phyloP scores from a whole-genome alignment of 495 filamentous ascomycete genomes.

The Talaromyces borbonicus region DNA sequence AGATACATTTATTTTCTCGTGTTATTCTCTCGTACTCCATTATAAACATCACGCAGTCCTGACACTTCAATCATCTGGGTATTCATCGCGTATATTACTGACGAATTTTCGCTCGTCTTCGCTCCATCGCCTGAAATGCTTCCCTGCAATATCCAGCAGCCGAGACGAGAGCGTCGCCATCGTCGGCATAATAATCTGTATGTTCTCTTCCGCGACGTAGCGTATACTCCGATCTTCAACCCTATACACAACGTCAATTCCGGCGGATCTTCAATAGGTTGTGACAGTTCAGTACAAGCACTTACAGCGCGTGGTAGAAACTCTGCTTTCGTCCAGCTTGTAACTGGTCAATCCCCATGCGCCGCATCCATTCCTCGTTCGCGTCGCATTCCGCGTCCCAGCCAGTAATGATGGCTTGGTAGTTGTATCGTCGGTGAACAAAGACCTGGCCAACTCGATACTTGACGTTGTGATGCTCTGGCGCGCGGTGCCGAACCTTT shows the following conservation, averaged over 20 bases:
- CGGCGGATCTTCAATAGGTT: neutral
- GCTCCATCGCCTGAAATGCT: slow-evolving; percentile 86
- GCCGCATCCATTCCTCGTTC: slow-evolving; percentile 44
- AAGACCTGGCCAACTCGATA: slow-evolving; percentile 81
- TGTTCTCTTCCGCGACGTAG: slow-evolving; percentile 84
- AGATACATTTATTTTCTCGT: too few species aligned
- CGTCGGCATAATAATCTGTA: slow-evolving; percentile 48
- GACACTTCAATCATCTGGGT: slow-evolving; percentile 61
- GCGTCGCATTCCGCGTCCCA: slow-evolving; percentile 61
- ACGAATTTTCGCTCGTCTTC: slow-evolving; percentile 54
- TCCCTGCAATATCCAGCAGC: slow-evolving; percentile 64
- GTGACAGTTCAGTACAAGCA: slow-evolving; percentile 12
- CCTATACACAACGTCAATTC: slow-evolving; percentile 26
- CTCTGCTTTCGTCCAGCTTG: slow-evolving; percentile 57
- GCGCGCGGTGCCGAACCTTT: slow-evolving; percentile 33
- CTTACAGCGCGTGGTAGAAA: slow-evolving; percentile 80
- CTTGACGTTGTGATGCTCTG: slow-evolving; percentile 36
- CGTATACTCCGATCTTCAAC: slow-evolving; percentile 61
- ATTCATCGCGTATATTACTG: slow-evolving; percentile 77
- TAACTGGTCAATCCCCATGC: slow-evolving; percentile 54
- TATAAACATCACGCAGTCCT: neutral
- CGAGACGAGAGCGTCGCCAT: slow-evolving; percentile 35
- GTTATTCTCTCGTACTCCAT: too few species aligned
- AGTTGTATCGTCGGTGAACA: slow-evolving; percentile 69
- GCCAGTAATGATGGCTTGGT: slow-evolving; percentile 71